Evolutionary conservation across 164 flowering plant species (phyloP), one percentile per base, ranked within the genome.

Genomic region (Kalanchoe fedtschenkoi): DNA sequence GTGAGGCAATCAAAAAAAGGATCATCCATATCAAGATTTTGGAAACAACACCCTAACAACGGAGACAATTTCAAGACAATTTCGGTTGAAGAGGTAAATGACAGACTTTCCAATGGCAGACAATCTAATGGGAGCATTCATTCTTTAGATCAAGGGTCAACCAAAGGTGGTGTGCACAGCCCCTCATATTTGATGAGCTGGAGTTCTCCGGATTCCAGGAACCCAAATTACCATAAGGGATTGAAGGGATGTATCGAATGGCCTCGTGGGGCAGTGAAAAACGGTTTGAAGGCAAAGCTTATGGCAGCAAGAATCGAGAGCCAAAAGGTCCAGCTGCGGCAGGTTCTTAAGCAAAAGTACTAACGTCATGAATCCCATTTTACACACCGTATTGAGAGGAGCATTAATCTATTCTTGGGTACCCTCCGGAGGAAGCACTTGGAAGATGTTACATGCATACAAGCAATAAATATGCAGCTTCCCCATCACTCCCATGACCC

Each of bases 211-310:
- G 97, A 88, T 5, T 68, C 82, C 0, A 80, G 77, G 9, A 76
- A 87, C 70, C 86, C 81, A 44, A 84, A 81, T 22, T 68, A 80
- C 33, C 70, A 56, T n/a, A 75, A 82, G 53, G 90, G 83, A 9
- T 84, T 80, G 87, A 91, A 89, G 72, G 96, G 96, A 34, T 86
- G 96, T 83, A 89, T 86, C 9, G 93, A 89, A 63, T 86, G 96
- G 93, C 95, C 95, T 32, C 78, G 82, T 1, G 75, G 76, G 5
- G 64, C 66, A n/a, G 95, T 86, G 77, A 89, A 83, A 72, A 70
- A 70, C 35, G 83, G 95, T 62, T 76, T 93, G 80, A 93, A 93
- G 74, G 71, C 91, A 5, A 88, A 82, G 76, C 85, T 89, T 32
- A 46, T 85, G 72, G 96, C 90, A 66, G 99, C 99, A 34, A 88